Evolutionary conservation across 225 moss, liverwort and hornwort genomes (phyloP).

Genomic region (Antitrichia curtipendula): DNA sequence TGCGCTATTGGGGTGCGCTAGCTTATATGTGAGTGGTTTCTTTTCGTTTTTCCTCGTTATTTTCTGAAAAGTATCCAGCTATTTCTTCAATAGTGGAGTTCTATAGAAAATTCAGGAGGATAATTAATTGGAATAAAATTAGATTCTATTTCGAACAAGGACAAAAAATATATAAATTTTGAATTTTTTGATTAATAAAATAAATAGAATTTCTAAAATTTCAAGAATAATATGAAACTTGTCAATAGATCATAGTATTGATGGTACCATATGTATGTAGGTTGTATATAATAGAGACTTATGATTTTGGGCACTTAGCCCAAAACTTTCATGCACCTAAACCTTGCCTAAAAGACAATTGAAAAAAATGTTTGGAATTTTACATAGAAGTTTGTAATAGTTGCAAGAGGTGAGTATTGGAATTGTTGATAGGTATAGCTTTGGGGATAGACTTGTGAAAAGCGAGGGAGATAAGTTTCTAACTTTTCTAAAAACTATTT

Average conservation of each 20-base stretch:
- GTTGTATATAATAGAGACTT: accelerated
- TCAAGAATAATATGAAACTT: not conserved
- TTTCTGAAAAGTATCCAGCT: not conserved
- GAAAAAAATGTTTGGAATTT: not conserved
- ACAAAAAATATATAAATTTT: accelerated
- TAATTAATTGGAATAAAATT: not conserved
- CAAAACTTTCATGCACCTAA: not conserved
- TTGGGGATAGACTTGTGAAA: accelerated
- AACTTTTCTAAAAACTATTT: not conserved
- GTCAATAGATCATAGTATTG: not conserved
- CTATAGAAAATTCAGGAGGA: not conserved
- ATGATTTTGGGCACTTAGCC: not conserved
- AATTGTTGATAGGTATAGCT: not conserved
- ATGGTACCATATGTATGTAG: not conserved
- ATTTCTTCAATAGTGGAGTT: not conserved
- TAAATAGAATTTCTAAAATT: not conserved
- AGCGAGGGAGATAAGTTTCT: not conserved
- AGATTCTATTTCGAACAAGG: too few species aligned
- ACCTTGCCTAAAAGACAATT: not conserved
- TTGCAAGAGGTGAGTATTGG: accelerated
- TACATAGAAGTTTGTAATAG: not conserved
- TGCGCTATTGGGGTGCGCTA: not conserved
- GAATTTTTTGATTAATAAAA: too few species aligned
- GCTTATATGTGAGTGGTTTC: not conserved
- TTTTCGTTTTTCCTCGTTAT: not conserved